Evolutionary conservation across 257 asterid species (phyloP).

Genomic region (Fraxinus americana): DNA sequence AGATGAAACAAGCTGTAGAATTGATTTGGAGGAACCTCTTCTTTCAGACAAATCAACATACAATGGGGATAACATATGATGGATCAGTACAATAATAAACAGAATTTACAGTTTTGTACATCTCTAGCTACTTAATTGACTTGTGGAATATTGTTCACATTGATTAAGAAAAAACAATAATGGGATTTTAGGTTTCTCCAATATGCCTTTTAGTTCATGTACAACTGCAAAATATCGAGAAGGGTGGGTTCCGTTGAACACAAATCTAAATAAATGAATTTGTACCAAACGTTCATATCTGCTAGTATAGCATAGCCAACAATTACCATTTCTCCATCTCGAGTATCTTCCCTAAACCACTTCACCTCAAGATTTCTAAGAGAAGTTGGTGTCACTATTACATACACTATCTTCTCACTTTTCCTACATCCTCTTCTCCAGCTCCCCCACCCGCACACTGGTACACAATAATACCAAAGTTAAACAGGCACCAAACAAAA

Average conservation of each 20-base stretch:
- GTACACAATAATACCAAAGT: neutral
- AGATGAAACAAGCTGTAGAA: constrained; percentile 24
- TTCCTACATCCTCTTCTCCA: neutral
- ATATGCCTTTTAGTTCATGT: neutral
- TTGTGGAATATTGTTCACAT: neutral
- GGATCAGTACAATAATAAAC: neutral
- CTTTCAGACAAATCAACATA: constrained; percentile 31
- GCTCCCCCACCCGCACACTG: neutral
- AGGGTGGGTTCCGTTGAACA: neutral
- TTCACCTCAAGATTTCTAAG: neutral
- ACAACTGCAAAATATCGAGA: neutral
- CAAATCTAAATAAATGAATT: neutral
- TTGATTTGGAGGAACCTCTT: constrained; percentile 59
- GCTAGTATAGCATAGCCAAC: neutral
- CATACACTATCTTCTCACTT: neutral
- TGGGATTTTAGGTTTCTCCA: neutral
- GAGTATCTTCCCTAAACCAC: neutral
- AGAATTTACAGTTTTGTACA: neutral
- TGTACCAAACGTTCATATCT: neutral
- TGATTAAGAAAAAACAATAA: neutral
- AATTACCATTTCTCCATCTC: neutral
- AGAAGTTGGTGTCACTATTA: neutral
- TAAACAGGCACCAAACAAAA: neutral
- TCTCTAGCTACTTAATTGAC: neutral
- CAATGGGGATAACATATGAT: neutral